Evolutionary conservation across 345 rosid genomes (phyloP).

Genomic region (sweet orange (Citrus sinensis)): DNA sequence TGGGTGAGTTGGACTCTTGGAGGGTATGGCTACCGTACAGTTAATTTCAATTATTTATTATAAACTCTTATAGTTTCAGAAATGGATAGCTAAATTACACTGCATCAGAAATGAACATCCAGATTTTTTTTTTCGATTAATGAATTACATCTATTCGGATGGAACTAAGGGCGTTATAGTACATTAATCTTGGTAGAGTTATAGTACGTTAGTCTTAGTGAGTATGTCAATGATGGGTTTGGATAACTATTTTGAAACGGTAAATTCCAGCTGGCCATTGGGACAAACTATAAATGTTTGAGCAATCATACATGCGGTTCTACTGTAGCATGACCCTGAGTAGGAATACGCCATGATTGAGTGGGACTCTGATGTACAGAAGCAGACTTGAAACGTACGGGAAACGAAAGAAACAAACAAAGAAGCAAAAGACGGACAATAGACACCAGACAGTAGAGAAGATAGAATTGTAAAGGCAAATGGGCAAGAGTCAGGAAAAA

Average conservation of each 20-base stretch:
- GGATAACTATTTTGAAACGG: neutral
- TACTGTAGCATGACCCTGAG: neutral
- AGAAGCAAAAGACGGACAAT: too few species aligned
- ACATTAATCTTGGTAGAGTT: too few species aligned
- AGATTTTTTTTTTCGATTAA: too few species aligned
- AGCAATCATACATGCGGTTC: neutral
- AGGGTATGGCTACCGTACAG: neutral
- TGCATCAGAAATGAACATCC: too few species aligned
- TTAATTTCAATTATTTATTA: too few species aligned
- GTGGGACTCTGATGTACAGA: slow-evolving; percentile 10
- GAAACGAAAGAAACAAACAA: slow-evolving; percentile 22
- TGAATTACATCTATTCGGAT: too few species aligned
- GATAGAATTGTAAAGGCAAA: slow-evolving; percentile 14
- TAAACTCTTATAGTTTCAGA: too few species aligned
- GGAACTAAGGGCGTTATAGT: too few species aligned
- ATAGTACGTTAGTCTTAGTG: too few species aligned
- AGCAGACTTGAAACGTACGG: slow-evolving; percentile 25
- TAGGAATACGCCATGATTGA: slow-evolving; percentile 26
- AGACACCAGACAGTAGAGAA: slow-evolving; percentile 1
- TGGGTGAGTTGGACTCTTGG: neutral
- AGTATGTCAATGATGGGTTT: too few species aligned
- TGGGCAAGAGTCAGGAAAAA: slow-evolving; percentile 17
- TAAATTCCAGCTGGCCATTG: neutral
- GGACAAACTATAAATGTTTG: neutral
- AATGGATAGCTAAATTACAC: too few species aligned